These are phyloP conservation scores for Hygrophila difformis DNA, from an alignment of 257 asterid species.

Conservation along the genomic window DNA sequence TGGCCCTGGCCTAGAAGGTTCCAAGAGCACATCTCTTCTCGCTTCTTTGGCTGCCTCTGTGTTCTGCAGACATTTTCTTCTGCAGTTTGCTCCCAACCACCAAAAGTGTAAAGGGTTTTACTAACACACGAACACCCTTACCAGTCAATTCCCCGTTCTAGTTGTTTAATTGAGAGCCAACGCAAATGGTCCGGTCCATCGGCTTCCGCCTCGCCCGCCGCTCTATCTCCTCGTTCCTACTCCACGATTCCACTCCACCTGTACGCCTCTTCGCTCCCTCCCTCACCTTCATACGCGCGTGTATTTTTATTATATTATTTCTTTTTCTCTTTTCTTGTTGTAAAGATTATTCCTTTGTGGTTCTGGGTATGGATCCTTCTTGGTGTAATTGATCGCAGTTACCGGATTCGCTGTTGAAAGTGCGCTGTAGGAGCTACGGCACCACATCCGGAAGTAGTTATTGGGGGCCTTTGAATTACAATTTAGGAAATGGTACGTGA, in stretches of 20 bases:
- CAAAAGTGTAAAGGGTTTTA: no score
- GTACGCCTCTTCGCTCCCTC: slow-evolving; percentile 11
- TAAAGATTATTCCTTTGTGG: not conserved
- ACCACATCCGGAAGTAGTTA: slow-evolving; percentile 28
- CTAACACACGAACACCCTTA: not conserved
- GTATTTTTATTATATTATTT: no score
- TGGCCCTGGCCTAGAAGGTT: not conserved
- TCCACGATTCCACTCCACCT: slow-evolving; percentile 14
- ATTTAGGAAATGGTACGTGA: slow-evolving; percentile 38
- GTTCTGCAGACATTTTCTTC: no score
- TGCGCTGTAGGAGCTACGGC: slow-evolving; percentile 35
- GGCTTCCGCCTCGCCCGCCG: slow-evolving; percentile 56
- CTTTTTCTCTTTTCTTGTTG: not conserved
- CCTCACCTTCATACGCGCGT: no score
- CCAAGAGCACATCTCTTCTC: not conserved
- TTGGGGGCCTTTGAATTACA: slow-evolving; percentile 24
- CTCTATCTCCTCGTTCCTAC: slow-evolving; percentile 29
- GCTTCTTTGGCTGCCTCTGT: no score
- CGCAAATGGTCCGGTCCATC: slow-evolving; percentile 46
- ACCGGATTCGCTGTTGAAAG: slow-evolving; percentile 26
- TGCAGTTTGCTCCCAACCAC: no score
- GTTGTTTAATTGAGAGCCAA: slow-evolving; percentile 1
- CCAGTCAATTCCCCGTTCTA: no score
- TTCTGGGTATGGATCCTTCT: not conserved
- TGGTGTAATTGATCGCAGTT: slow-evolving; percentile 26